Evolutionary conservation across 2,329 filamentous ascomycete genomes (phyloP), one percentile per base, ranked within the genome.

Genomic region (Aspergillus brunneoviolaceus): DNA sequence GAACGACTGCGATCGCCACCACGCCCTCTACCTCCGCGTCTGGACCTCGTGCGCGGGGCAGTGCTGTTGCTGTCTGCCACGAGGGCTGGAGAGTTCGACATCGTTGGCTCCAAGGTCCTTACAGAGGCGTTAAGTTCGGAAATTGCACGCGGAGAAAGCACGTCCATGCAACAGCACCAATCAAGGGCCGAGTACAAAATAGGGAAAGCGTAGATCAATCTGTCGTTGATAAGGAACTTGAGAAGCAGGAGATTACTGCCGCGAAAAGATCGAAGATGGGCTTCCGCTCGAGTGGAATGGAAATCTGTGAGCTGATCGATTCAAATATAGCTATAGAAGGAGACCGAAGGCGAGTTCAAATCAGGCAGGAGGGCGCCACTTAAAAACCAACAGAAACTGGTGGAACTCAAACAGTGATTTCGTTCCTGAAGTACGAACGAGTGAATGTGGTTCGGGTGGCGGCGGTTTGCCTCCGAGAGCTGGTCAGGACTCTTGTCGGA

Each of bases 11-110:
- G 64, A 35, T 68, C 68, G 27, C 66, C 66, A 45, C 67, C 66
- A 61, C 70, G 68, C 49, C 70, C 71, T 60, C 69, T 65, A 49
- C 68, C 67, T 65, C 70, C 66, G 47, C 72, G 70, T 64, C 70
- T 59, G 19, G 57, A 42, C 33, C 61, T 67, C 5, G 68, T 62
- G 23, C 66, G 69, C 53, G 69, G 57, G 47, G 63, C 42, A 47
- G 23, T 65, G 23, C 53, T 58, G 25, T 62, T 59, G 23, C 7
- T 29, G 27, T 29, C 27, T 29, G 58, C 60, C 31, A 51, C 42
- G 33, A 64, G 56, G 25, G 60, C 51, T 12, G 60, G 29, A 48
- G 59, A 52, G 49, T 49, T 59, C 23, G 66, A 64, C 65, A 69
- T 68, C 14, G 51, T 65, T 45, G 16, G 12, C 54, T 61, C 57